A percentile compares a stretch with the other conserved stretches of the same genome.
Conservation (phyloP, 169 alveolate genomes). For the Haemoproteus tartakovskyi region DNA sequence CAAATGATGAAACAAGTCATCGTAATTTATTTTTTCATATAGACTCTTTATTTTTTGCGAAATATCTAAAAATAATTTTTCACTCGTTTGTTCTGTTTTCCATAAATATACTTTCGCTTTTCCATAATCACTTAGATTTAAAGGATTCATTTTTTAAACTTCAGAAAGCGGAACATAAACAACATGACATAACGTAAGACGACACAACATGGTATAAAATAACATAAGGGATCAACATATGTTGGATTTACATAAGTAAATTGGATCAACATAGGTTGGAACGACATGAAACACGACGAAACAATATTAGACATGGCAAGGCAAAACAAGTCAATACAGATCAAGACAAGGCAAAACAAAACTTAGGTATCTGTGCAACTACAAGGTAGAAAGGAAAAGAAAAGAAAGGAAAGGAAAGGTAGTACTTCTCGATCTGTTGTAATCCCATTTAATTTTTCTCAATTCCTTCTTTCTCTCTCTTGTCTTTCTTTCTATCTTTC, state of each 20-base stretch:
- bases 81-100: slow-evolving; percentile 54
- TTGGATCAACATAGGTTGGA: no score
- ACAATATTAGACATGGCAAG: no score
- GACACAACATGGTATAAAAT: no score
- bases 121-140: slow-evolving; percentile 21
- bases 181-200: no score
- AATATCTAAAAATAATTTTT: slow-evolving; percentile 20
- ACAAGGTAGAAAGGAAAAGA: neutral
- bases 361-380: neutral
- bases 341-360: no score
- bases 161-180: no score
- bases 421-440: neutral
- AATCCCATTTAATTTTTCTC: no score
- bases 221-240: no score
- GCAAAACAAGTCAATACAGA: no score
- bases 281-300: no score
- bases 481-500: neutral
- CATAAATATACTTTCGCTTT: slow-evolving; percentile 57
- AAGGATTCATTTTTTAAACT: neutral
- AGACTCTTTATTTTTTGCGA: slow-evolving; percentile 26
- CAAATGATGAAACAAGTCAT: slow-evolving; percentile 49
- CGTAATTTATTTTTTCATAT: slow-evolving; percentile 47
- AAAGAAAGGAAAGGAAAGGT: neutral
- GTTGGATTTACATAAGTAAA: no score
- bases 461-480: neutral